phyloP scores from a whole-genome alignment of 352 stramenopile species.

The Elongisporangium anandrum region DNA sequence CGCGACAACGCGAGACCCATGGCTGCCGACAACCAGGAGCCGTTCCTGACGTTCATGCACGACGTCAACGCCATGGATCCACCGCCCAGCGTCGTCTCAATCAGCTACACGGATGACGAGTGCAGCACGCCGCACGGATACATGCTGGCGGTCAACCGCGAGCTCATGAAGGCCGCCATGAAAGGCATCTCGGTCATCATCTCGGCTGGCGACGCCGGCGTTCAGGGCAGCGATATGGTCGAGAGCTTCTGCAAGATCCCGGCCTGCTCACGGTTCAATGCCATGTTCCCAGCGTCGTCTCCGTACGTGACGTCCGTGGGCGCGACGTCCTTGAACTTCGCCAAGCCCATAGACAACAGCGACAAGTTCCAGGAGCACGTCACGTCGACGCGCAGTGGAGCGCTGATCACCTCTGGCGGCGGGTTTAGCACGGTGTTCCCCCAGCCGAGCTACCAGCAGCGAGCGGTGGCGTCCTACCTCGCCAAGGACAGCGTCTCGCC shows the following conservation, averaged over 20 bases:
- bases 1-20: constrained; percentile 38
- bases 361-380: constrained; percentile 46
- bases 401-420: constrained; percentile 72
- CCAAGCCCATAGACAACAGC: constrained; percentile 6
- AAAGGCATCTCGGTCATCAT: constrained; percentile 63
- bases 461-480: constrained; percentile 36
- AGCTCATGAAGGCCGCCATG: constrained; percentile 73
- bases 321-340: constrained; percentile 38
- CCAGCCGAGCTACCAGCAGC: constrained; percentile 42
- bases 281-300: constrained; percentile 69
- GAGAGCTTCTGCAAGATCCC: constrained; percentile 35
- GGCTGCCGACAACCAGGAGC: constrained; percentile 73
- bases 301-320: constrained; percentile 71
- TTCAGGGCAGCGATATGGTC: constrained; percentile 45
- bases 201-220: constrained; percentile 59
- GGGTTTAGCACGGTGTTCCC: constrained; percentile 59
- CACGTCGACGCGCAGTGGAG: constrained; percentile 33
- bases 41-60: constrained; percentile 69
- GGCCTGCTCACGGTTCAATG: constrained; percentile 44
- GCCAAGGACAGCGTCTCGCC: constrained; percentile 13
- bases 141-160: constrained; percentile 51
- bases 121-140: constrained; percentile 56
- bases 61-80: constrained; percentile 65
- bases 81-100: constrained; percentile 57
- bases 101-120: constrained; percentile 84